Evolutionary conservation across 1,284 basidiomycete species (phyloP).

Genomic region (Ganoderma leucocontextum): DNA sequence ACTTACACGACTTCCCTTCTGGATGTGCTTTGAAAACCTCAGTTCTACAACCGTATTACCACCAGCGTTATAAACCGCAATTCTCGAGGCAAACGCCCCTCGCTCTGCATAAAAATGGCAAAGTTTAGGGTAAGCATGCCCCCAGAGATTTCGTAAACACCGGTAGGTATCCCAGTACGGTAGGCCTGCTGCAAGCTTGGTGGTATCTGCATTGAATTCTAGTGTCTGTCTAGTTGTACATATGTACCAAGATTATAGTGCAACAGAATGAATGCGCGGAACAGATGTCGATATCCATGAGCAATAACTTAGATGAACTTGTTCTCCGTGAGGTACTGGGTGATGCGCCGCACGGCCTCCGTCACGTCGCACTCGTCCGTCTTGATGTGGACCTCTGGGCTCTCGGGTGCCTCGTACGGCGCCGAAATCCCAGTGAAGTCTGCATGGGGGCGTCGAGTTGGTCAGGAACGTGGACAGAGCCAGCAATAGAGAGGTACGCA

Average conservation of each 20-base stretch:
- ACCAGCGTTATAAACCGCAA: too few species aligned
- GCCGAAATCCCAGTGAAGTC: conserved; percentile 99
- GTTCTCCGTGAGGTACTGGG: conserved; percentile 80
- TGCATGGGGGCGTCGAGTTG: conserved; percentile 41
- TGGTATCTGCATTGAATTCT: background rate
- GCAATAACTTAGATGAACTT: conserved; percentile 54
- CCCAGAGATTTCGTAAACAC: too few species aligned
- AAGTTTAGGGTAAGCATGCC: too few species aligned
- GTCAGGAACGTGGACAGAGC: background rate
- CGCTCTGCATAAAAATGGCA: too few species aligned
- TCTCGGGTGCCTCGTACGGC: conserved; percentile 91
- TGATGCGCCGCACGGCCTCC: conserved; percentile 84
- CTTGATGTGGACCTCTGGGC: conserved; percentile 92
- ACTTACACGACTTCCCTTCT: background rate
- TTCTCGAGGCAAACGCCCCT: too few species aligned
- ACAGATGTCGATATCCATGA: background rate
- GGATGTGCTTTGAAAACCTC: too few species aligned
- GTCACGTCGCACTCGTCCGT: conserved; percentile 86
- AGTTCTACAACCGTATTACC: too few species aligned
- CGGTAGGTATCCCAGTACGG: too few species aligned
- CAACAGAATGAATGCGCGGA: conserved; percentile 9
- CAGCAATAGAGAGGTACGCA: conserved; percentile 40
- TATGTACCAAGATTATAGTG: conserved; percentile 12
- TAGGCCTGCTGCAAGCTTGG: too few species aligned
- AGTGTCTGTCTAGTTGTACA: conserved; percentile 21